phyloP scores from a whole-genome alignment of 164 flowering plant species.

The Cinnamomum micranthum region DNA sequence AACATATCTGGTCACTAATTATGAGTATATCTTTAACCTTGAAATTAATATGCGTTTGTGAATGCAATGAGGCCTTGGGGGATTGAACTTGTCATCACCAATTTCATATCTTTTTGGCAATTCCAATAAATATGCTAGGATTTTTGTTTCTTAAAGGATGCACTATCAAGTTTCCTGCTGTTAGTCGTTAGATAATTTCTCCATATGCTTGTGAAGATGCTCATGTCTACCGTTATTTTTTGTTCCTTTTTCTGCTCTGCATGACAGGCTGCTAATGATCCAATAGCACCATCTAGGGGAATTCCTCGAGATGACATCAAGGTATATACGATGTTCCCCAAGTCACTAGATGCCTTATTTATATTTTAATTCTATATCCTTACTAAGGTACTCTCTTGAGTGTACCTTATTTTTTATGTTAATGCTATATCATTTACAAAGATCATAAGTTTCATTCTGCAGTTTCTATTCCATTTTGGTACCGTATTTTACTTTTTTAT shows the following conservation, averaged over 20 bases:
- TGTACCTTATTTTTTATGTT: neutral
- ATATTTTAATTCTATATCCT: neutral
- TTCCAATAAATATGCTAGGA: neutral
- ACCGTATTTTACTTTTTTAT: neutral
- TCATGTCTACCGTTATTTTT: neutral
- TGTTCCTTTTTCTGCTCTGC: constrained; percentile 1
- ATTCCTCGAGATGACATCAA: constrained; percentile 81
- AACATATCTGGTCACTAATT: neutral
- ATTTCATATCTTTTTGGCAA: neutral
- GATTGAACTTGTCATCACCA: neutral
- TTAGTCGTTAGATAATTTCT: neutral
- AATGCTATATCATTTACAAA: neutral
- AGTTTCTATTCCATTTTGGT: neutral
- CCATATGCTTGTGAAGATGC: neutral
- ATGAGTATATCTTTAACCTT: neutral
- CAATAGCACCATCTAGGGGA: constrained; percentile 85
- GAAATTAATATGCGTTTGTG: neutral
- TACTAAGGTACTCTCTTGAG: neutral
- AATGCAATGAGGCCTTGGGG: neutral
- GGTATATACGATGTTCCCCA: constrained; percentile 32
- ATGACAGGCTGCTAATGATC: constrained; percentile 87
- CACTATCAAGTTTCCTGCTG: neutral
- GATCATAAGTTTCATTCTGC: neutral
- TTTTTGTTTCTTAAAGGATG: neutral
- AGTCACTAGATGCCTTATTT: neutral